Conservation (phyloP, 73 alveolate species). For the Blepharisma japonicum region DNA sequence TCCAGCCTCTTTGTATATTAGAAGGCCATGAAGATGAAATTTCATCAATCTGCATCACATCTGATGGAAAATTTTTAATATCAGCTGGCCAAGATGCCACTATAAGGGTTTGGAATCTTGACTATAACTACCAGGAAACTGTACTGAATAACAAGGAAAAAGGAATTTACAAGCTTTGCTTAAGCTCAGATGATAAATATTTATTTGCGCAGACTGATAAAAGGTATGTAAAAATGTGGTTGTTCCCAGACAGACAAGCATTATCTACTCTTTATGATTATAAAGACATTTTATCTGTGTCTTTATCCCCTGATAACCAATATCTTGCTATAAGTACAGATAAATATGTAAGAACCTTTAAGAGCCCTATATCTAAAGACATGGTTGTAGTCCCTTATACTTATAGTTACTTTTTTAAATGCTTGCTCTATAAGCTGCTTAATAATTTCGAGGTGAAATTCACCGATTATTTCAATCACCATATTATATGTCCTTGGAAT, state of each 20-base stretch:
- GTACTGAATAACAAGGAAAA: background rate
- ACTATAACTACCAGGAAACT: too few relatives aligned
- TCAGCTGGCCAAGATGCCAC: too few relatives aligned
- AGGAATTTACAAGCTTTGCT: background rate
- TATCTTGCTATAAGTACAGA: background rate
- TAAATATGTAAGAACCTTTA: background rate
- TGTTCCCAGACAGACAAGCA: background rate
- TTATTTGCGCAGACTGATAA: conserved; percentile 9
- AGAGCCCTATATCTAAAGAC: background rate
- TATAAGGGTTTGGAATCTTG: too few relatives aligned
- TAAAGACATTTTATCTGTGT: background rate
- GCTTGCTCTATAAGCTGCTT: background rate
- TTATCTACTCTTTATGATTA: background rate
- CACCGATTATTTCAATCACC: background rate
- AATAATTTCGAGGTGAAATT: background rate
- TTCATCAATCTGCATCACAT: too few relatives aligned
- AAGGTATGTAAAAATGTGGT: background rate
- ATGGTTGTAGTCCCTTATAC: background rate
- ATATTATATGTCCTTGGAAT: conserved; percentile 8
- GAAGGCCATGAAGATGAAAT: too few relatives aligned
- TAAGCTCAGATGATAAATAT: background rate
- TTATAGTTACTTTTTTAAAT: background rate
- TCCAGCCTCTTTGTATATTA: too few relatives aligned
- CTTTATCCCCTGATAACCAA: background rate
- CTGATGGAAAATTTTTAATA: too few relatives aligned